phyloP scores from a whole-genome alignment of 1,139 yeast genomes.

The Saccharomyces pastorianus region DNA sequence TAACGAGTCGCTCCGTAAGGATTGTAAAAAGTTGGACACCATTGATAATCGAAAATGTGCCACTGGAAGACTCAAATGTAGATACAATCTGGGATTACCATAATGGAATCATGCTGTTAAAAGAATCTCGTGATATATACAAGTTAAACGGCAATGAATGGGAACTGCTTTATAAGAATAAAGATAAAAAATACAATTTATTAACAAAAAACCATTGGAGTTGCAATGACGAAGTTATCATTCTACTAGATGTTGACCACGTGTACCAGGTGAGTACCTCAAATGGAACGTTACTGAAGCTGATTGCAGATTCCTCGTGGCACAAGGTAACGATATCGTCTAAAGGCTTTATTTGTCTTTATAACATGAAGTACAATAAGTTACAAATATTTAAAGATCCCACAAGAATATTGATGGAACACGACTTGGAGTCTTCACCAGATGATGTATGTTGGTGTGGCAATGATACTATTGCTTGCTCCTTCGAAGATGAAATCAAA shows the following conservation, averaged over 20 bases:
- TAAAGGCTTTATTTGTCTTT: conserved; percentile 52
- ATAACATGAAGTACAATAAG: conserved; percentile 37
- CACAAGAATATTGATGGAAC: conserved; percentile 44
- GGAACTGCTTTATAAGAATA: conserved; percentile 15
- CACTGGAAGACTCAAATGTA: conserved; percentile 39
- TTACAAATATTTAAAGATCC: conserved; percentile 49
- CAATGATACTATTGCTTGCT: conserved; percentile 61
- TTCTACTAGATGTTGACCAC: conserved; percentile 21
- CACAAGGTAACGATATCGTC: conserved; percentile 48
- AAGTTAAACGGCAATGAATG: conserved; percentile 5
- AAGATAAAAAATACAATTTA: conserved; percentile 16
- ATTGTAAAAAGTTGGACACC: conserved; percentile 42
- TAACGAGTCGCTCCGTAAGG: conserved; percentile 48
- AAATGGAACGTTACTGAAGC: conserved; percentile 14
- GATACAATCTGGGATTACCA: conserved; percentile 28
- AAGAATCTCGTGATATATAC: conserved; percentile 21
- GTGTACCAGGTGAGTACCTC: conserved; percentile 14
- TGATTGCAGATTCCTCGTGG: conserved; percentile 46
- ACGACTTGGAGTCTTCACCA: conserved; percentile 34
- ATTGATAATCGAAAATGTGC: conserved; percentile 59
- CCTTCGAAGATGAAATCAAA: conserved; percentile 52
- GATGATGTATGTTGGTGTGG: conserved; percentile 73
- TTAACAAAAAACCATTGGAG: conserved; percentile 29
- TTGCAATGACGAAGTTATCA: conserved; percentile 13
- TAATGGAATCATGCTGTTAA: conserved; percentile 15